Evolutionary conservation across 1,284 basidiomycete species (phyloP).

Genomic region (Cryptococcus floricola): DNA sequence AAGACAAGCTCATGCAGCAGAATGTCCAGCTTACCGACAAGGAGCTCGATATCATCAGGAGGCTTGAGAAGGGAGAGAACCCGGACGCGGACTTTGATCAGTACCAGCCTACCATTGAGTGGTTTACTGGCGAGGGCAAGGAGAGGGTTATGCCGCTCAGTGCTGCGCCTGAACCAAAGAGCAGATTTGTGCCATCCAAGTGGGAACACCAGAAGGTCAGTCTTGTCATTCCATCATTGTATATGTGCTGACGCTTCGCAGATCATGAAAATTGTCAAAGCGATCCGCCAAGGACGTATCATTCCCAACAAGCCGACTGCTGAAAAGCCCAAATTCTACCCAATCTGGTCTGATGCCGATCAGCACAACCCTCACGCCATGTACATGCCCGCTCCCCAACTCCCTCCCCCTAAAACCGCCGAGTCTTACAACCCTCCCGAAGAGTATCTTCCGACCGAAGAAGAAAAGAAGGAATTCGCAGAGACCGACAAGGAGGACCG

Average conservation of each 20-base stretch:
- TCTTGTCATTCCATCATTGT: not conserved
- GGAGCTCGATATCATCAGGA: constrained; percentile 91
- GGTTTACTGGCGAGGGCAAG: constrained; percentile 95
- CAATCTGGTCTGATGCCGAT: constrained; percentile 74
- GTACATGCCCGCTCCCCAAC: constrained; percentile 87
- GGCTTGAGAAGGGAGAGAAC: constrained; percentile 84
- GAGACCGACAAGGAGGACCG: constrained; percentile 83
- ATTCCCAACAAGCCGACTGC: constrained; percentile 77
- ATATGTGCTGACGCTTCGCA: constrained; percentile 37
- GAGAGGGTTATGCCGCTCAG: constrained; percentile 91
- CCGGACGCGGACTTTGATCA: constrained; percentile 86
- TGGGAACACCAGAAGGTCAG: constrained; percentile 98
- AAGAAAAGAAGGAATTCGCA: constrained; percentile 82
- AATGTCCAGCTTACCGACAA: constrained; percentile 83
- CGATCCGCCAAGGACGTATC: constrained; percentile 93
- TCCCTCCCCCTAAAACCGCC: constrained; percentile 78
- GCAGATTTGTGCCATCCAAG: constrained; percentile 94
- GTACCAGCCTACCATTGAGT: constrained; percentile 89
- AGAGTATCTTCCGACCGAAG: constrained; percentile 89
- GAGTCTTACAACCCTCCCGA: constrained; percentile 99
- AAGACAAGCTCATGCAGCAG: constrained; percentile 82
- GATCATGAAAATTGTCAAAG: constrained; percentile 99
- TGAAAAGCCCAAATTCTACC: constrained; percentile 73
- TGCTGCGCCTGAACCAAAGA: constrained; percentile 89
- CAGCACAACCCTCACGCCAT: constrained; percentile 69